Conservation (phyloP, 208 protist species). For the Crithidia bombi region DNA sequence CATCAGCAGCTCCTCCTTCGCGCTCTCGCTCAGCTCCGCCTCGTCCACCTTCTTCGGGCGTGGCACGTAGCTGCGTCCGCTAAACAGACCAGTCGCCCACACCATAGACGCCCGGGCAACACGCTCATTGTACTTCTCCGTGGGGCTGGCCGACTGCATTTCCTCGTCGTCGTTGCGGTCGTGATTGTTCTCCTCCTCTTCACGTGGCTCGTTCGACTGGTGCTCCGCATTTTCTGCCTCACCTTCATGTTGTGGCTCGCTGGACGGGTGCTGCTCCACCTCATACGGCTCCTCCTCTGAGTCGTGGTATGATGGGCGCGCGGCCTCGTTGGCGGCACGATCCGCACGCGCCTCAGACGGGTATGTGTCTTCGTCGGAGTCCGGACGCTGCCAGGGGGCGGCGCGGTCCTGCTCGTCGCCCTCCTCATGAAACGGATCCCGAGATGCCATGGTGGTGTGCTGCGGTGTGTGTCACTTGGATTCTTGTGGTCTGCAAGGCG, state of each 20-base stretch:
- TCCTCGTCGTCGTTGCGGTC: slow-evolving; percentile 4
- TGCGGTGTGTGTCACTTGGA: background rate
- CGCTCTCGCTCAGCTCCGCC: slow-evolving; percentile 40
- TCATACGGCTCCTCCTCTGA: background rate
- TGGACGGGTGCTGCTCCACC: no score
- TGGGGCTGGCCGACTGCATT: slow-evolving; percentile 25
- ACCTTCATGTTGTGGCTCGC: slow-evolving; percentile 5
- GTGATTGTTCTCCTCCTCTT: background rate
- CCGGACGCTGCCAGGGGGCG: slow-evolving; percentile 8
- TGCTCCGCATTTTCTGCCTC: background rate
- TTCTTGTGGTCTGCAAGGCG: no score
- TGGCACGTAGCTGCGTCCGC: slow-evolving; percentile 50
- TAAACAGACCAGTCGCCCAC: slow-evolving; percentile 61
- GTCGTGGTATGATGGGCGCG: no score
- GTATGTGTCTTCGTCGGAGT: slow-evolving; percentile 17
- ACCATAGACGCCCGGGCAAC: slow-evolving; percentile 35
- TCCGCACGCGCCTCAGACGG: slow-evolving; percentile 12
- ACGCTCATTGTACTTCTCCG: slow-evolving; percentile 38
- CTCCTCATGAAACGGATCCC: slow-evolving; percentile 4
- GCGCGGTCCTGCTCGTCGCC: slow-evolving; percentile 8
- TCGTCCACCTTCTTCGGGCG: slow-evolving; percentile 50
- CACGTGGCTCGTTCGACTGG: background rate
- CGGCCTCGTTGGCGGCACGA: background rate
- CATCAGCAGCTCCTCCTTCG: slow-evolving; percentile 43
- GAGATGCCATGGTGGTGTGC: background rate